These are phyloP conservation scores for Tuctoria greenei DNA, from an alignment of 176 grass and related monocot species.

Conservation along the genomic window DNA sequence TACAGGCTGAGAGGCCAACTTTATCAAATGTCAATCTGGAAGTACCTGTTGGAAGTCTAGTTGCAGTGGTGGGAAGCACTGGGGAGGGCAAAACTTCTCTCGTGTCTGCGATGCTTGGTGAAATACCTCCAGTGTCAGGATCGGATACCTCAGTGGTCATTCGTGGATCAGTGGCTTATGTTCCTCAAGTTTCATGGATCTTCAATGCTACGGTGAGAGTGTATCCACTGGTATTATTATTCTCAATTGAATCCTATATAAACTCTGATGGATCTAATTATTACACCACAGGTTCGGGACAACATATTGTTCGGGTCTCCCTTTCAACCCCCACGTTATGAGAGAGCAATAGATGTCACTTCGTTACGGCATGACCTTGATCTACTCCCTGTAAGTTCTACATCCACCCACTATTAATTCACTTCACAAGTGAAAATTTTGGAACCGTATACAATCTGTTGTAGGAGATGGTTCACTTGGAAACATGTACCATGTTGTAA, in stretches of 20 bases:
- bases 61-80: conserved; percentile 94
- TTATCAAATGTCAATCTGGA: conserved; percentile 96
- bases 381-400: conserved; percentile 72
- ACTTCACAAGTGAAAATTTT: background rate
- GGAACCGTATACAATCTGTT: conserved; percentile 10
- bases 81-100: conserved; percentile 99
- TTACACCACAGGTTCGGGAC: conserved; percentile 68
- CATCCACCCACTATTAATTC: conserved; percentile 18
- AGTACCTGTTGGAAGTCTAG: conserved; percentile 83
- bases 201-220: conserved; percentile 95
- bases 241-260: conserved; percentile 1
- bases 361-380: conserved; percentile 86
- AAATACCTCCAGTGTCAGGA: conserved; percentile 71
- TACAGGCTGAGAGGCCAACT: conserved; percentile 76
- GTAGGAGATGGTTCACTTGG: background rate
- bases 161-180: conserved; percentile 87
- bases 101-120: conserved; percentile 96
- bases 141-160: conserved; percentile 66
- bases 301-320: conserved; percentile 98
- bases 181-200: conserved; percentile 99
- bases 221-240: conserved; percentile 18
- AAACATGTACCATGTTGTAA: background rate
- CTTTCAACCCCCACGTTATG: conserved; percentile 70
- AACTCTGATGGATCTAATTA: conserved; percentile 18
- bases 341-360: conserved; percentile 76